Base-by-base conservation (phyloP, 495 filamentous ascomycete genomes). In the Astrothelium subdiscretum region DNA sequence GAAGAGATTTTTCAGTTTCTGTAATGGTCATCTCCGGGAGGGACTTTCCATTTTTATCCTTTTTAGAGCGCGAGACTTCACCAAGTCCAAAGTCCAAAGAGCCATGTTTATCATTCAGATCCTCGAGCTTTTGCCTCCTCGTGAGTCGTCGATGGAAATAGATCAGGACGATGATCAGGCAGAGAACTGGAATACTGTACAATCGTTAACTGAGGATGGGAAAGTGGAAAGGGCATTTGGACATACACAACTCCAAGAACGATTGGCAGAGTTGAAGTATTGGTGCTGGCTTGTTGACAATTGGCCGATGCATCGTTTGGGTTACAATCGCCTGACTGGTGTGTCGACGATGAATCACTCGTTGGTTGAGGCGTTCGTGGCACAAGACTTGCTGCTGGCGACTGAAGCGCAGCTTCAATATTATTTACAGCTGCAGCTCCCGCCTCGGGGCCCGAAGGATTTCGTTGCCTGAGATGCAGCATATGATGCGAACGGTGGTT, bases 81-180 rank as follows among this genome's bases (percentile, higher is more conserved):
- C 78, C 89, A 72, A 96, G 74, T 31, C 94, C 94, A 71, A 97
- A 98, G 72, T 98, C 94, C 70, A 97, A 81, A 1, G 90, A 96
- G 69, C 87, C 95, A 72, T 95, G 89, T 67, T 89, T 88, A 71
- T 97, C 92, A 63, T 88, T 83, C 32, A 80, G 79, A 72, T 98
- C 94, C 77, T 98, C 94, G 43, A 76, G 76, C 63, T 80, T 78
- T 63, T 91, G 81, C 66, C 82, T 92, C 66, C 83, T 82, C 18
- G 88, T 76, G 67, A 89, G 86, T 70, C 88, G 80, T 15, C 88
- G 83, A 68, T 96, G 91, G 32, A 98, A 79, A 66, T 83, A 87
- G 60, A 92, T 63, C 57, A 96, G 79, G 29, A 89, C 79, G 26
- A 85, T 63, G 6, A 89, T 69, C 15, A 87, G 89, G 66, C 79